Base-by-base conservation (phyloP, 169 alveolate genomes). In the Eimeria brunetti region DNA sequence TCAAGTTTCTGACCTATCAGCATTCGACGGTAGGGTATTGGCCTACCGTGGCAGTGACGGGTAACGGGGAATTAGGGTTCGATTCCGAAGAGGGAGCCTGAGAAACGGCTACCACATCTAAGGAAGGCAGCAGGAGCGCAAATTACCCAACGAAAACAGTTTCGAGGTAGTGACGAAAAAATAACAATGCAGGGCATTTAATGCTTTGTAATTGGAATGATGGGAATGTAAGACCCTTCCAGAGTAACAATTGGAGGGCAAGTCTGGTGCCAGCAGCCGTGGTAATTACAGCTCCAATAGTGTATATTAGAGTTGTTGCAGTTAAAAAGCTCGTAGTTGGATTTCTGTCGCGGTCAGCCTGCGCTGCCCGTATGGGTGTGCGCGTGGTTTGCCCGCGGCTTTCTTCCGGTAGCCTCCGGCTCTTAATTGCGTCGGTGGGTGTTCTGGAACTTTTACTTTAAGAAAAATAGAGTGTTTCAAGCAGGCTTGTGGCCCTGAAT, bases 41-140 rank as follows among this genome's bases (percentile, higher is more conserved):
- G 98, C 98, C 99, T 97, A 98, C 98, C 98, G 97, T 97, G 98
- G 99, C 99, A 95, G 96, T 97, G 98, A 98, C 99, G 98, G 99
- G 99, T 97, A 97, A 98, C 99, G 98, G 99, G 98, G 99, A 97
- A 98, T 98, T 98, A 98, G 99, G 99, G 99, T 98, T 98, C 99
- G 99, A 98, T 98, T 98, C 99, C 99, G 99, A 99, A 98, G 99
- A 97, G 99, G 99, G 99, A 98, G 99, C 99, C 99, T 98, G 99
- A 98, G 99, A 98, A 97, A 98, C 96, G 96, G 99, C 99, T 97
- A 98, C 99, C 98, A 98, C 99, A 98, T 98, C 99, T 98, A 98
- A 98, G 99, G 99, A 98, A 97, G 99, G 99, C 99, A 98, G 99
- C 99, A 98, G 99, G 97, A 98, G 99, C 99, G 98, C 97, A 98